Base-by-base conservation (phyloP, 192 early-diverging fungal species). In the Coemansia biformis region DNA sequence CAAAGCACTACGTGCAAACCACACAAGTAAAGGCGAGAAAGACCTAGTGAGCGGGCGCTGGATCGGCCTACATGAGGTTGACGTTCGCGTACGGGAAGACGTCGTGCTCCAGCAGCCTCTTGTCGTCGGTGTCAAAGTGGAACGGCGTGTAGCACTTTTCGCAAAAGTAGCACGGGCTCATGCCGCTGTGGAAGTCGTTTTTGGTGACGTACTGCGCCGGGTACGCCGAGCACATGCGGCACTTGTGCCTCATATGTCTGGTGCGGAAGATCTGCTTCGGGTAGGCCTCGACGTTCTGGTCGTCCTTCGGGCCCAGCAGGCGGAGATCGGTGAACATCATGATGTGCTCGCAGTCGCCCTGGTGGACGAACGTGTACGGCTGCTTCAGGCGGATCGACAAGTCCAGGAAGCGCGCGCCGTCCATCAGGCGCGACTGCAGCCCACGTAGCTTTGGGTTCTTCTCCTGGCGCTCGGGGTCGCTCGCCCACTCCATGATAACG, bases 291-390 rank as follows among this genome's bases (percentile, higher is more conserved):
- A 63, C 63, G 38, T 71, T 56, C 59, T 68, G 54, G 34, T 80
- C 82, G 55, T 85, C 83, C 16, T 70, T 65, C 28, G 66, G 67
- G 1, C 59, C 65, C 28, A 69, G 46, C 10, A 75, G 46, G 11
- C 85, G 75, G 22, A 84, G 31, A 40, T 83, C 80, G 8, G 73
- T 76, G 43, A 91, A 81, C 53, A 83, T 69, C 28, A 91, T 30
- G 19, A 85, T 66, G 43, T 91, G 89, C 54, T 89, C 80, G 56
- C 89, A 91, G 43, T 81, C 72, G 26, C 83, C 89, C 67, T 89
- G 86, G 51, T 91, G 89, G 9, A 82, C 76, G 42, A 87, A 83
- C 21, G 80, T 53, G 59, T 91, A 91, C 4, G 83, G 83, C 36
- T 78, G 60, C 38, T 82, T 78, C 34, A 85, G 50, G 7, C 77